Evolutionary conservation across 2,329 filamentous ascomycete genomes (phyloP).

Genomic region (Colletotrichum horii): DNA sequence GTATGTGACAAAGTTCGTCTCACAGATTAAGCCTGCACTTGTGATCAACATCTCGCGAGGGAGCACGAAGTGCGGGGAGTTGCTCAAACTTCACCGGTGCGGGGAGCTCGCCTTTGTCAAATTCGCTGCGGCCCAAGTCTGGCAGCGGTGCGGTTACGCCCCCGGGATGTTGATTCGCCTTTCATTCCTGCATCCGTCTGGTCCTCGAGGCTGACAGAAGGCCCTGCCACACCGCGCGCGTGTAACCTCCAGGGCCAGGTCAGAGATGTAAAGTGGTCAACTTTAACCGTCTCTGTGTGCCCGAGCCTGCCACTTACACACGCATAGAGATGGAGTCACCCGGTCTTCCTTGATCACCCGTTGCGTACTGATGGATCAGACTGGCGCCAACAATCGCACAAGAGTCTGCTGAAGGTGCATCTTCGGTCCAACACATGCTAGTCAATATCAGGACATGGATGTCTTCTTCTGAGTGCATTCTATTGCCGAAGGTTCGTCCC

Average conservation of each 20-base stretch:
- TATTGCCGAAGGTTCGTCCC: neutral
- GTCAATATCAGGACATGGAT: neutral
- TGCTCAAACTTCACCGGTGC: neutral
- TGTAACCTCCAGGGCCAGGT: neutral
- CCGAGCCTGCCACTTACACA: neutral
- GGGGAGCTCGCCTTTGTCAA: neutral
- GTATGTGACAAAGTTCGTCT: neutral
- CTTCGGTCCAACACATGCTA: neutral
- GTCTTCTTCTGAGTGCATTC: neutral
- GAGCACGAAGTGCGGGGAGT: neutral
- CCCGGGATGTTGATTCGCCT: neutral
- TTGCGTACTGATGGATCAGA: neutral
- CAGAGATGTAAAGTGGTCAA: neutral
- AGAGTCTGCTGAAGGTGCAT: neutral
- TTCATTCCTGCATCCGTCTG: neutral
- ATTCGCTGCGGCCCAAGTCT: neutral
- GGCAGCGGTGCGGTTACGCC: neutral
- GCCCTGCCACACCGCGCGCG: neutral
- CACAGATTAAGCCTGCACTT: neutral
- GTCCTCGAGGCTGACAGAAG: neutral
- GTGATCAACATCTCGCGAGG: neutral
- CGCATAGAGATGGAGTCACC: neutral
- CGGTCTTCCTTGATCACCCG: neutral
- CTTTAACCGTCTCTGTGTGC: neutral
- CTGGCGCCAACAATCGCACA: neutral